Conservation (phyloP, 2,329 filamentous ascomycete species). For the Colletotrichum sp. region DNA sequence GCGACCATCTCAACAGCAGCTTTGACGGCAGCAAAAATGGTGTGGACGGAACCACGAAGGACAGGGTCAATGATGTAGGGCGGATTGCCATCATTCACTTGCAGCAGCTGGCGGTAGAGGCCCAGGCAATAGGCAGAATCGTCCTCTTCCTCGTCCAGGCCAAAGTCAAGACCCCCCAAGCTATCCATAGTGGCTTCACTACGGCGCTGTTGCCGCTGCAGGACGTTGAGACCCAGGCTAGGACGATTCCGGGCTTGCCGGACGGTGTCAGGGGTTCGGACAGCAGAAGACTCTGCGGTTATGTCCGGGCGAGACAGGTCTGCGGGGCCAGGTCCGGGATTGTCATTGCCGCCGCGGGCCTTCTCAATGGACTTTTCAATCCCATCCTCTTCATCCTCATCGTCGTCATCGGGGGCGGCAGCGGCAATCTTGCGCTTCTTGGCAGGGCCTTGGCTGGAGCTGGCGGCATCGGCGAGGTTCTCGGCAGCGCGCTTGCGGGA, state of each 20-base stretch:
- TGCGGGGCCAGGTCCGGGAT: neutral
- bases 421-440: neutral
- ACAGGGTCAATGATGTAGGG: neutral
- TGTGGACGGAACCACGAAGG: neutral
- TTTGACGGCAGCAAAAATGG: neutral
- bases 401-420: neutral
- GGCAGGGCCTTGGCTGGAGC: neutral
- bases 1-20: neutral
- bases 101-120: neutral
- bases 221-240: neutral
- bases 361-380: neutral
- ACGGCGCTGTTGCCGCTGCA: neutral
- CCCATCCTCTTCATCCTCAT: neutral
- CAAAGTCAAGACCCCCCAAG: neutral
- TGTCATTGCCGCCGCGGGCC: neutral
- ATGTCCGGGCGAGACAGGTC: neutral
- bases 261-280: neutral
- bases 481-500: neutral
- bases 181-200: neutral
- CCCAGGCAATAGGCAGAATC: neutral
- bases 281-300: neutral
- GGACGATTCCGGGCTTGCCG: neutral
- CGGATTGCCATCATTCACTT: neutral
- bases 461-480: neutral
- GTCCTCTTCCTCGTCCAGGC: neutral